Base-by-base conservation (phyloP, 805 yeast species). In the Ogataea trehaloabstinens region DNA sequence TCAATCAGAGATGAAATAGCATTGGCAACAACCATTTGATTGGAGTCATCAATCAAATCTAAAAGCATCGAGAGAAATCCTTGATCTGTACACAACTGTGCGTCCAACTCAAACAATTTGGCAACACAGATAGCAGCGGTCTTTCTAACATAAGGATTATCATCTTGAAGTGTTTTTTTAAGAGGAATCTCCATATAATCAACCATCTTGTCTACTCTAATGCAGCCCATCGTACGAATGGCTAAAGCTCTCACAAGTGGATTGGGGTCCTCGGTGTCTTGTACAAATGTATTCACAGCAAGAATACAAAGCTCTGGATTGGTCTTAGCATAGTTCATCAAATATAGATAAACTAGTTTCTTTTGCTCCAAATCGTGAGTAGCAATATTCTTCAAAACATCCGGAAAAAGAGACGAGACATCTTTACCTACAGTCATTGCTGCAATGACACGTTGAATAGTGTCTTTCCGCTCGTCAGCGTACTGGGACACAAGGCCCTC, bases 341-440 rank as follows among this genome's bases (percentile, higher is more conserved):
- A 71, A 58, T 93, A 93, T 19, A 93, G 68, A 56, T 93, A 93
- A 11, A 93, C 99, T 63, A 93, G 74, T 63, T 93, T 93, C 75
- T 93, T 93, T 67, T 93, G 97, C 53, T 93, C 96, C 45, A 93
- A 69, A 63, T 93, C 99, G 56, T 85, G 91, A 1, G 99, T 93
- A 38, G 99, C 97, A 51, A 93, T 85, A 65, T 93, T 93, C 67
- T 93, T 95, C 61, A 93, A 70, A 19, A 93, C 95, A 62, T 93
- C 98, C 2, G 99, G 99, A 53, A 93, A 93, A 39, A 93, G 70
- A 2, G 95, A 79, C 15, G 95, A 85, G 18, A 93, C 98, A 61
- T 93, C 99, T 58, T 93, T 93, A 8, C 98, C 98, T 21, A 89
- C 78, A 0, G 99, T 93, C 99, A 93, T 93, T 43, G 96, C 98